Percentiles rank a stretch among this genome's conserved stretches.
These are phyloP conservation scores for Vairimorpha necatrix DNA, from an alignment of 371 early-diverging fungal species.

Conservation along the genomic window DNA sequence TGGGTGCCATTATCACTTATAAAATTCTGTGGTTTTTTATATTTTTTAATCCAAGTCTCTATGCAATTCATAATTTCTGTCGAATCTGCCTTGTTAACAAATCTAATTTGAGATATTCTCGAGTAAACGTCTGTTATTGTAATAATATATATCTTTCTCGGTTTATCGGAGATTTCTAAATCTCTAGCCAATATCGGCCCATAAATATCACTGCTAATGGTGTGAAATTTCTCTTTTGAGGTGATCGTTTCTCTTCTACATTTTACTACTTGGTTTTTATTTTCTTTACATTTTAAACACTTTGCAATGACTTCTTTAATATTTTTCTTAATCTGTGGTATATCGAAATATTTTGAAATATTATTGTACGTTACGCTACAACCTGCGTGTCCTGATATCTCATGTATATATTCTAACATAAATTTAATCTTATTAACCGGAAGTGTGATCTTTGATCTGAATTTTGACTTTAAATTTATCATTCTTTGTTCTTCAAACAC, in stretches of 20 bases:
- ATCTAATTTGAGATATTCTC: neutral
- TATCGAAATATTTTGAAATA: too few relatives aligned
- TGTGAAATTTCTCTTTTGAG: neutral
- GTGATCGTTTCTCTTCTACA: neutral
- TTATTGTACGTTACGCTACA: too few relatives aligned
- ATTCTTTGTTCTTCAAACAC: too few relatives aligned
- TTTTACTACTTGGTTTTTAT: too few relatives aligned
- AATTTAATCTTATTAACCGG: too few relatives aligned
- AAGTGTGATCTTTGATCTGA: too few relatives aligned
- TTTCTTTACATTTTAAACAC: too few relatives aligned
- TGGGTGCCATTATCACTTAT: neutral
- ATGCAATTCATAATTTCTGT: neutral
- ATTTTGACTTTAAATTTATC: too few relatives aligned
- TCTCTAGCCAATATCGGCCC: neutral
- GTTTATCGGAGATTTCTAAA: neutral
- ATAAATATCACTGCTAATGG: neutral
- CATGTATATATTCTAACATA: too few relatives aligned
- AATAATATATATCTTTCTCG: neutral
- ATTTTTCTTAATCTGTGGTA: too few relatives aligned
- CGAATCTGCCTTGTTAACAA: neutral
- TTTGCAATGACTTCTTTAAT: too few relatives aligned
- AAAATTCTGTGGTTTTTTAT: neutral
- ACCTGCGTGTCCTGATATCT: too few relatives aligned
- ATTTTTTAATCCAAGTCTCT: neutral
- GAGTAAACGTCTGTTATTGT: neutral